These are phyloP conservation scores for Cladosporium cucumerinum DNA, from an alignment of 2,329 filamentous ascomycete species.

Conservation along the genomic window DNA sequence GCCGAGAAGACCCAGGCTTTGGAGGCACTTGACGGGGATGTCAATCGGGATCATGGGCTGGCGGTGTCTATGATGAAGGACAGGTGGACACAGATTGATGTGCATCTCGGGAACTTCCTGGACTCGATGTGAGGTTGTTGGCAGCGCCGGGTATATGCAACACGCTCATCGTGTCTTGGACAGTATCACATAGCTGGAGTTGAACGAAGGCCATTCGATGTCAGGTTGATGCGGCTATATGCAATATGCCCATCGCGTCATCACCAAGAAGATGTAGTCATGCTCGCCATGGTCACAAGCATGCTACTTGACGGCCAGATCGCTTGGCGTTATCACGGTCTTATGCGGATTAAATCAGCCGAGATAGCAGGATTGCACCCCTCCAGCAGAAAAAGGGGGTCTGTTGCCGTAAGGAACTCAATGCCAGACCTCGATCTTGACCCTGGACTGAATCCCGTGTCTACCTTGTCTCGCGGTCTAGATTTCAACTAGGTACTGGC, in stretches of 20 bases:
- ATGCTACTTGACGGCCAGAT: neutral
- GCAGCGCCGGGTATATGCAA: neutral
- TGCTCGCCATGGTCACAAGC: neutral
- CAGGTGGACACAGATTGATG: constrained; percentile 40
- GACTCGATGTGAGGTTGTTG: neutral
- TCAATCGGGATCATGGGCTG: constrained; percentile 17
- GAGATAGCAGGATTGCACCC: neutral
- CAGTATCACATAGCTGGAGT: neutral
- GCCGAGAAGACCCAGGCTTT: constrained; percentile 21
- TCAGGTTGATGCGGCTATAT: neutral
- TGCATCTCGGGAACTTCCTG: neutral
- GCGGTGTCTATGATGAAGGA: constrained; percentile 21
- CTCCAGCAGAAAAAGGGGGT: neutral
- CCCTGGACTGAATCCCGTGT: neutral
- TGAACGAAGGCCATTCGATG: neutral
- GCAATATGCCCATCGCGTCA: neutral
- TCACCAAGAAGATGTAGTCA: neutral
- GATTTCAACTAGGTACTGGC: neutral
- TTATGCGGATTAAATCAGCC: neutral
- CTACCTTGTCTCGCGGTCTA: neutral
- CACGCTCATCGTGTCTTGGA: neutral
- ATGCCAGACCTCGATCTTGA: neutral
- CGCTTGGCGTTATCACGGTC: neutral
- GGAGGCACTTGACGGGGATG: constrained; percentile 12
- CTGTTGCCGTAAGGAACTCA: neutral